These are phyloP conservation scores for Berkeleyomyces basicola DNA, from an alignment of 2,329 filamentous ascomycete species.

Conservation along the genomic window DNA sequence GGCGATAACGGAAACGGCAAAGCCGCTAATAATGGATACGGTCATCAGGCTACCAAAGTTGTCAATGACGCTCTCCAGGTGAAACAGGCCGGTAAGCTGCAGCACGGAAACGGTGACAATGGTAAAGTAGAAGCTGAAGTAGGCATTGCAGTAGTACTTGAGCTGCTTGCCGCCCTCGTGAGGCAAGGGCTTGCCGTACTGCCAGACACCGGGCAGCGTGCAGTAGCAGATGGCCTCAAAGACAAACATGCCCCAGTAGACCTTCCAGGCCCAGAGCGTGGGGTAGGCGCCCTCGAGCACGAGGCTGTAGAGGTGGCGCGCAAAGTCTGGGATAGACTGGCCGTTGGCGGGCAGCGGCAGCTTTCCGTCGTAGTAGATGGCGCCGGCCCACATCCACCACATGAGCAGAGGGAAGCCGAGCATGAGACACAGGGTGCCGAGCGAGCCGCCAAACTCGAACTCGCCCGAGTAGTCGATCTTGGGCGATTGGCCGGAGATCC, in stretches of 20 bases:
- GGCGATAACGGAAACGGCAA: constrained; percentile 63
- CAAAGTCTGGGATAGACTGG: constrained; percentile 56
- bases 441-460: constrained; percentile 74
- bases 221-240: constrained; percentile 74
- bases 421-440: constrained; percentile 76
- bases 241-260: constrained; percentile 89
- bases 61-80: constrained; percentile 79
- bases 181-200: constrained; percentile 73
- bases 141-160: constrained; percentile 84
- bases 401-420: constrained; percentile 82
- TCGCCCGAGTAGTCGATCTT: constrained; percentile 46
- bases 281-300: constrained; percentile 78
- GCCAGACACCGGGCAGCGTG: constrained; percentile 70
- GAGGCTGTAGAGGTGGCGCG: constrained; percentile 50
- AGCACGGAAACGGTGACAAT: constrained; percentile 53
- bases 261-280: constrained; percentile 64
- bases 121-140: constrained; percentile 75
- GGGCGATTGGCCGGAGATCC: constrained; percentile 41
- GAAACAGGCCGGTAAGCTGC: constrained; percentile 73
- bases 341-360: constrained; percentile 51
- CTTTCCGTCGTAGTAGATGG: constrained; percentile 78
- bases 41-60: constrained; percentile 88
- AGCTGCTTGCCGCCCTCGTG: constrained; percentile 74
- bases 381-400: constrained; percentile 99
- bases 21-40: constrained; percentile 84